Base-by-base conservation (phyloP, 2,329 filamentous ascomycete species). In the Esteya vermicola region DNA sequence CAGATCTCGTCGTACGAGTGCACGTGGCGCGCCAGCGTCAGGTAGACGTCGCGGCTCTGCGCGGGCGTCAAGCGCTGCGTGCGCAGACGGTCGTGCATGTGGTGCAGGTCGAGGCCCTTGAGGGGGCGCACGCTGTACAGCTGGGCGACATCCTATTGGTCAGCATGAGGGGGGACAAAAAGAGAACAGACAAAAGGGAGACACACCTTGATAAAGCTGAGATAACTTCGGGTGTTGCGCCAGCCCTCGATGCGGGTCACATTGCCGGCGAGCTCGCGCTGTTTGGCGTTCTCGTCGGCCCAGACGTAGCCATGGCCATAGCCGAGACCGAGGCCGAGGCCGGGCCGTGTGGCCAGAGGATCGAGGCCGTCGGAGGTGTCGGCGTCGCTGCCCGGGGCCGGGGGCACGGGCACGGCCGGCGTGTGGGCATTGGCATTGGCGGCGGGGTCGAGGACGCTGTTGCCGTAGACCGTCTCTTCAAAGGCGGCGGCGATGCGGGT, bases 291-390 rank as follows among this genome's bases (percentile, higher is more conserved):
- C 41, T 95, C 85, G 51, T 94, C 85, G 4, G 81, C 63, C 91
- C 91, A 98, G 26, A 98, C 89, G 55, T 93, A 96, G 31, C 91
- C 91, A 55, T 96, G 91, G n/a, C n/a, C n/a, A n/a, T n/a, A n/a
- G n/a, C n/a, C n/a, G n/a, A n/a, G n/a, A n/a, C n/a, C n/a, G n/a
- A n/a, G n/a, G n/a, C n/a, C n/a, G n/a, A n/a, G n/a, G 0, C 89
- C 89, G 20, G 65, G 66, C 12, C 83, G 67, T 5, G 70, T 71
- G 8, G 40, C 37, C n/a, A n/a, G n/a, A n/a, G n/a, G n/a, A n/a
- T n/a, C n/a, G n/a, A n/a, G n/a, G n/a, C n/a, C n/a, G 28, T 37
- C 37, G 16, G 16, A 18, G 31, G 28, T 5, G 32, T 18, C 21
- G 33, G 36, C 33, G 23, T 22, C 31, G 3, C 23, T 18, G 9